Conservation (phyloP, 768 basidiomycete species). For the Boletus tomentosulus region DNA sequence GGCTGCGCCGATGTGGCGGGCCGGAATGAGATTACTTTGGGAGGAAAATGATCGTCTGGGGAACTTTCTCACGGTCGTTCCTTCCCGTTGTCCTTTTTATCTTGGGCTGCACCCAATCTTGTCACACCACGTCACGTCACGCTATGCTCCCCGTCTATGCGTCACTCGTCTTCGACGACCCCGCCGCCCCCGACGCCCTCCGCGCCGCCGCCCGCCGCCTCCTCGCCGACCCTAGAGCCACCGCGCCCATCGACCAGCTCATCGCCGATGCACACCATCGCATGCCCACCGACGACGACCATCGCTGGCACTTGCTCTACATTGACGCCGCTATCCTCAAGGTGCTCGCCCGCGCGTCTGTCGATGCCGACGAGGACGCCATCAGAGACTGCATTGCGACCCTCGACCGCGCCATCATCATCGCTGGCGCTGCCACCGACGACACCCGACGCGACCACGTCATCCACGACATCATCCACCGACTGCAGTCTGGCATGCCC, state of each 20-base stretch:
- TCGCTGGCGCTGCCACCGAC: conserved; percentile 70
- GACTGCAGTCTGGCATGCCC: conserved; percentile 47
- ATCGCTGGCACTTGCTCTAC: conserved; percentile 65
- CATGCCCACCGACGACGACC: conserved; percentile 41
- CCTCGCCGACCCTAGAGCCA: neutral
- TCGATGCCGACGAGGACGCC: conserved; percentile 11
- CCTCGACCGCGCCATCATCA: conserved; percentile 78
- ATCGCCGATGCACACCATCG: conserved; percentile 44
- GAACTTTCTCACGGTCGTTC: conserved; percentile 46
- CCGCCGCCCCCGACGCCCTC: conserved; percentile 2
- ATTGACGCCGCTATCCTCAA: conserved; percentile 69
- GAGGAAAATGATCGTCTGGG: conserved; percentile 44
- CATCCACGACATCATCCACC: conserved; percentile 57
- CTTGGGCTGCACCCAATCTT: conserved; percentile 38
- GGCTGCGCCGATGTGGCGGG: conserved; percentile 47
- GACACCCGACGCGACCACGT: conserved; percentile 49
- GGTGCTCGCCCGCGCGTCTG: conserved; percentile 37
- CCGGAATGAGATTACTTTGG: conserved; percentile 40
- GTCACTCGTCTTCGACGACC: conserved; percentile 9
- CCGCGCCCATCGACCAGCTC: conserved; percentile 33
- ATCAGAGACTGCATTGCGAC: conserved; percentile 47
- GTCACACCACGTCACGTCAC: conserved; percentile 35
- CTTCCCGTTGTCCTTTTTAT: conserved; percentile 59
- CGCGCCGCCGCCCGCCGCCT: conserved; percentile 9
- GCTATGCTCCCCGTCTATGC: conserved; percentile 10